phyloP scores from a whole-genome alignment of 331 rosid genomes.

The Saraca asoca region DNA sequence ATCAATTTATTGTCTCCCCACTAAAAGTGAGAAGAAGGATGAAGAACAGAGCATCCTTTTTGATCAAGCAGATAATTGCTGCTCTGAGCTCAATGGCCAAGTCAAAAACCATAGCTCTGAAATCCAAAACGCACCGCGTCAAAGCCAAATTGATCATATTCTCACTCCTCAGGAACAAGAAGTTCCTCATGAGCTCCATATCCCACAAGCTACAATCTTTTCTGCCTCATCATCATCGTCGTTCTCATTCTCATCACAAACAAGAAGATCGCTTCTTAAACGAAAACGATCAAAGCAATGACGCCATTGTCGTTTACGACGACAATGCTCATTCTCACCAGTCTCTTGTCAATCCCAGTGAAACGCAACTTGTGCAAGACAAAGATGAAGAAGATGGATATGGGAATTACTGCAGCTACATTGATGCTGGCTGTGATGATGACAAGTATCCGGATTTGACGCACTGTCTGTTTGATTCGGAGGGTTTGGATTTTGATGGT shows the following conservation, averaged over 20 bases:
- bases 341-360: constrained; percentile 36
- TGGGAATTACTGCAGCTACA: constrained; percentile 11
- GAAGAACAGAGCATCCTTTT: constrained; percentile 50
- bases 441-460: constrained; percentile 53
- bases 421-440: not conserved
- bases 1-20: too few relatives aligned
- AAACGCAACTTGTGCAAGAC: constrained; percentile 30
- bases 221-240: constrained; percentile 34
- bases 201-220: constrained; percentile 55
- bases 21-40: too few relatives aligned
- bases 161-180: constrained; percentile 55
- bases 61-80: constrained; percentile 53
- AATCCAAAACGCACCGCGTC: constrained; percentile 55
- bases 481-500: constrained; percentile 19
- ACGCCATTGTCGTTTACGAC: constrained; percentile 30
- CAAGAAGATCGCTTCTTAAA: constrained; percentile 36
- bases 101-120: constrained; percentile 49
- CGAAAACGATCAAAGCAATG: constrained; percentile 19
- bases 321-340: constrained; percentile 34
- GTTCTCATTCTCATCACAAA: constrained; percentile 13
- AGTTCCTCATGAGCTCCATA: constrained; percentile 49
- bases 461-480: constrained; percentile 47
- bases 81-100: constrained; percentile 55
- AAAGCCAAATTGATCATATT: constrained; percentile 61
- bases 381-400: constrained; percentile 7